These are phyloP conservation scores for Chaetomium olivaceum DNA, from an alignment of 2,329 filamentous ascomycete species.

Conservation along the genomic window DNA sequence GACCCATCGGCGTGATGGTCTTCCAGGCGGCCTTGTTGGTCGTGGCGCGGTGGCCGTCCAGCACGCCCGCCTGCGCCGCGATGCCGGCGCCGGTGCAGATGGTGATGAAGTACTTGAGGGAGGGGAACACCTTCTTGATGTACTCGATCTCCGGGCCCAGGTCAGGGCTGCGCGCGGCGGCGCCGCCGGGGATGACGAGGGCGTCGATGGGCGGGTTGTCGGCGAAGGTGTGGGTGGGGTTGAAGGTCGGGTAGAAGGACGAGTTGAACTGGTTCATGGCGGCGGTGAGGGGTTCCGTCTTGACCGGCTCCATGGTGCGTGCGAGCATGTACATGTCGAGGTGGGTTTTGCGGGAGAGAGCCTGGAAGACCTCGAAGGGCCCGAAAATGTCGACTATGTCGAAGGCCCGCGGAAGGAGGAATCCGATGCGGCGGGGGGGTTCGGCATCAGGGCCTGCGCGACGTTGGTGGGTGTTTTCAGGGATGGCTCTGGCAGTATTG, in stretches of 20 bases:
- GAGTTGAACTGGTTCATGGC: constrained; percentile 39
- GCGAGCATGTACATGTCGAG: constrained; percentile 47
- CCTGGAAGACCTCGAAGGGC: constrained; percentile 48
- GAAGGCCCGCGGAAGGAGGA: constrained; percentile 49
- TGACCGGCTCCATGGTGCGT: constrained; percentile 45
- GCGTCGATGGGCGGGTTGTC: constrained; percentile 59
- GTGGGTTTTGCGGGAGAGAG: constrained; percentile 40
- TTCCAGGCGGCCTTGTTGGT: constrained; percentile 64
- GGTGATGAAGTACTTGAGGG: constrained; percentile 58
- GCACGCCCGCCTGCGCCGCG: constrained; percentile 57
- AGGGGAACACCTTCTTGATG: constrained; percentile 47
- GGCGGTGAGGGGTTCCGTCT: constrained; percentile 35
- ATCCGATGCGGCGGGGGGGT: constrained; percentile 38
- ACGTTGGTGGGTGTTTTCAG: not conserved
- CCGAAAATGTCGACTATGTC: constrained; percentile 50
- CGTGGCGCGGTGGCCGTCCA: constrained; percentile 63
- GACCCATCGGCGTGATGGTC: constrained; percentile 48
- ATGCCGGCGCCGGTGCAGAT: constrained; percentile 67
- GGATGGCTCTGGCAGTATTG: not conserved
- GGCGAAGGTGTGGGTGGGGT: constrained; percentile 54
- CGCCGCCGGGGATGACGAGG: constrained; percentile 65
- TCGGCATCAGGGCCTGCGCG: not conserved
- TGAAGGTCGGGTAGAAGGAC: constrained; percentile 41
- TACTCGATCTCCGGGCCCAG: constrained; percentile 46
- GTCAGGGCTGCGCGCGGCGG: constrained; percentile 47